phyloP scores from a whole-genome alignment of 1,284 basidiomycete species.

The Ceratobasidium sp. region DNA sequence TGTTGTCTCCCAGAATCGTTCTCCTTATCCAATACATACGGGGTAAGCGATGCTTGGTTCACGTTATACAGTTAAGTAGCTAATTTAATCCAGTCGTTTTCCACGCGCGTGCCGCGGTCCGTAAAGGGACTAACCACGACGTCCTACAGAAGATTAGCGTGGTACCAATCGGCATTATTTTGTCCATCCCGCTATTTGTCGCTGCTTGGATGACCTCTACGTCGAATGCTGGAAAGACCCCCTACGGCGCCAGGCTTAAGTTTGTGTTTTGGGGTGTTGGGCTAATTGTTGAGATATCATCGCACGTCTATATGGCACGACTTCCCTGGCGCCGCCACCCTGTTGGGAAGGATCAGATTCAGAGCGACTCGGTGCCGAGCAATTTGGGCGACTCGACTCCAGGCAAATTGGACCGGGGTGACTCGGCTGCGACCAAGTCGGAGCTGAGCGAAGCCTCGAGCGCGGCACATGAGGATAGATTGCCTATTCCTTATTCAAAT shows the following conservation, averaged over 20 bases:
- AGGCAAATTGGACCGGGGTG: neutral
- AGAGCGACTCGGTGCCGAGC: neutral
- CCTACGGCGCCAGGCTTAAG: conserved; percentile 3
- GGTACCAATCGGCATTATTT: neutral
- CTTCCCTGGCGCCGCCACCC: neutral
- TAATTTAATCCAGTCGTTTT: neutral
- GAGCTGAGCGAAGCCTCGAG: neutral
- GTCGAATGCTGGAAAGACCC: neutral
- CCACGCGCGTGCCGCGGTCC: conserved; percentile 3
- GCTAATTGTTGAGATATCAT: neutral
- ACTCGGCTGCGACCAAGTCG: neutral
- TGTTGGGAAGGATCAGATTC: neutral
- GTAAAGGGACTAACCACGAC: neutral
- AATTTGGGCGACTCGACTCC: neutral
- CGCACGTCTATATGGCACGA: neutral
- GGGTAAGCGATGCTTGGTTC: neutral
- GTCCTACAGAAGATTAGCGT: conserved; percentile 2
- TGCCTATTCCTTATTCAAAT: conserved; percentile 13
- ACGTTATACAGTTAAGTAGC: neutral
- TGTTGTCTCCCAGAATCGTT: neutral
- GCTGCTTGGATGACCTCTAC: neutral
- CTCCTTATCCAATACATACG: conserved; percentile 20
- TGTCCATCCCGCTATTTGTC: conserved; percentile 15
- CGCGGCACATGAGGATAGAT: too few relatives aligned
- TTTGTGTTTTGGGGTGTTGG: conserved; percentile 8